Percentiles rank a stretch among this genome's conserved stretches.
These are phyloP conservation scores for Phlebiopsis gigantea DNA, from an alignment of 768 basidiomycete species.

Conservation along the genomic window DNA sequence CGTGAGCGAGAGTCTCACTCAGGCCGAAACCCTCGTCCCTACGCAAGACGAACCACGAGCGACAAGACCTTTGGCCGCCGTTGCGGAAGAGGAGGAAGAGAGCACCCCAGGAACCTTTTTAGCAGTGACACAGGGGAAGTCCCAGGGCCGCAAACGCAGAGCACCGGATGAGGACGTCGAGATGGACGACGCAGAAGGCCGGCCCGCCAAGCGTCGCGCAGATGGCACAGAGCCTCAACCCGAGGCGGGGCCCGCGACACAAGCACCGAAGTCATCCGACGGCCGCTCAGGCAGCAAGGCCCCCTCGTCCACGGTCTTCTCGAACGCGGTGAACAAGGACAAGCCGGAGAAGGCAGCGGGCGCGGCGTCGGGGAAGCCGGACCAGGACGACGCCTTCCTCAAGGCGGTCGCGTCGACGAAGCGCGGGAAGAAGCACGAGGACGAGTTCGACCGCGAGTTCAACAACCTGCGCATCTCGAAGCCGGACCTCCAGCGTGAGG, in stretches of 20 bases:
- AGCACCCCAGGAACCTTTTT: slow-evolving; percentile 17
- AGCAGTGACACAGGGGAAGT: background rate
- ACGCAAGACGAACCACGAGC: background rate
- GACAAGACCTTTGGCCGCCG: slow-evolving; percentile 3
- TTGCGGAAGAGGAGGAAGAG: slow-evolving; percentile 56
- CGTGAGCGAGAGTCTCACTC: background rate
- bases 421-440: slow-evolving; percentile 60
- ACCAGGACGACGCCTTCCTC: slow-evolving; percentile 64
- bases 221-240: too few relatives aligned
- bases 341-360: slow-evolving; percentile 21
- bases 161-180: slow-evolving; percentile 37
- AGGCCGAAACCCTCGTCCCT: background rate
- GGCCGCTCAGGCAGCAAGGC: slow-evolving; percentile 22
- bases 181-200: slow-evolving; percentile 24
- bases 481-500: slow-evolving; percentile 46
- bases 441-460: slow-evolving; percentile 74
- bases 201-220: slow-evolving; percentile 32
- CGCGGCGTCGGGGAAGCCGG: slow-evolving; percentile 43
- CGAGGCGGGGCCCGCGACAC: slow-evolving; percentile 23
- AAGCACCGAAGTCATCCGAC: background rate
- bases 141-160: slow-evolving; percentile 35
- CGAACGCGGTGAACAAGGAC: slow-evolving; percentile 16
- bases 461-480: slow-evolving; percentile 70
- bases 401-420: slow-evolving; percentile 73
- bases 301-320: slow-evolving; percentile 22